Conservation (phyloP, 2,329 filamentous ascomycete genomes). For the Ramularia collo-cygni region DNA sequence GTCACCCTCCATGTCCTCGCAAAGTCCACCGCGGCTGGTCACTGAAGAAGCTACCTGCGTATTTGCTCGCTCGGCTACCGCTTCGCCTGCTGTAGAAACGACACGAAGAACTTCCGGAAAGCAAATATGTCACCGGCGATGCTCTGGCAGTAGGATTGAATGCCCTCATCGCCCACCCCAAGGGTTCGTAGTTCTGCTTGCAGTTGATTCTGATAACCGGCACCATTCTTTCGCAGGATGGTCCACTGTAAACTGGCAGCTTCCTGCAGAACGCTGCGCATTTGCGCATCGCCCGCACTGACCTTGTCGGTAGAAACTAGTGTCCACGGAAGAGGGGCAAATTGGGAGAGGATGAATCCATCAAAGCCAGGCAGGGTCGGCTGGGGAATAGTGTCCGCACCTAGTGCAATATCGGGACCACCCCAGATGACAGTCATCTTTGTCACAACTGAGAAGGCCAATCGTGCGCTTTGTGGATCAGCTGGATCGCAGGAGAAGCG, state of each 20-base stretch:
- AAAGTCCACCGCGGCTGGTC: no score
- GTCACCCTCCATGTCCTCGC: no score
- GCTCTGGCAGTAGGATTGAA: slow-evolving; percentile 57
- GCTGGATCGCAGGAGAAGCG: slow-evolving; percentile 72
- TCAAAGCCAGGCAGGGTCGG: slow-evolving; percentile 75
- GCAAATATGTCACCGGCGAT: slow-evolving; percentile 40
- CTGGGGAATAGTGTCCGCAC: slow-evolving; percentile 44
- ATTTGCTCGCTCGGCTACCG: slow-evolving; percentile 4
- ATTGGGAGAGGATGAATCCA: slow-evolving; percentile 78
- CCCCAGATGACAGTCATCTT: slow-evolving; percentile 88
- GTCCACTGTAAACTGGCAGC: slow-evolving; percentile 80
- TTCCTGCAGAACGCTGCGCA: slow-evolving; percentile 79
- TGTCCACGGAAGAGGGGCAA: slow-evolving; percentile 86
- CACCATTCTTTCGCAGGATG: slow-evolving; percentile 85
- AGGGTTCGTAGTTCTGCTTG: slow-evolving; percentile 58
- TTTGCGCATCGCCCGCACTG: slow-evolving; percentile 79
- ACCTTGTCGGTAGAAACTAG: slow-evolving; percentile 74
- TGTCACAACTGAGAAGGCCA: slow-evolving; percentile 75
- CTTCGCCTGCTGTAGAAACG: slow-evolving; percentile 34
- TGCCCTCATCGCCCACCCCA: slow-evolving; percentile 57
- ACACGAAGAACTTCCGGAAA: slow-evolving; percentile 41
- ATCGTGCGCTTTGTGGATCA: slow-evolving; percentile 58
- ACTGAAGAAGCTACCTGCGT: no score
- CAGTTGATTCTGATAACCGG: slow-evolving; percentile 66
- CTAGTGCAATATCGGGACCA: slow-evolving; percentile 61